These are phyloP conservation scores for Circinella minor DNA, from an alignment of 371 early-diverging fungal genomes.

Conservation along the genomic window DNA sequence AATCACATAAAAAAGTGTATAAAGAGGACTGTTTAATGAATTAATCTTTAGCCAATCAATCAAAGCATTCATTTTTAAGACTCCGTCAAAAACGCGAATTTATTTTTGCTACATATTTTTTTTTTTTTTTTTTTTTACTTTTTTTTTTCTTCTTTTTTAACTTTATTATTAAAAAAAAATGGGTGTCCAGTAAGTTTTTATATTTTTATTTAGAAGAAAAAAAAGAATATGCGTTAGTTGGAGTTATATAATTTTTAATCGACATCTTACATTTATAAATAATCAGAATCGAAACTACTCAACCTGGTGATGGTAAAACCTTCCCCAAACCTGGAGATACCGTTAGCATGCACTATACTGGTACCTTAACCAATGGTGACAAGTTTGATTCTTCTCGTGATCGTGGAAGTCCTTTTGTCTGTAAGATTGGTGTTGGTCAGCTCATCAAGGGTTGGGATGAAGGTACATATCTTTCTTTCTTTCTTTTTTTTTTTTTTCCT, in stretches of 20 bases:
- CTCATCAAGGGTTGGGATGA: slow-evolving; percentile 89
- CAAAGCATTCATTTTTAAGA: too few species aligned
- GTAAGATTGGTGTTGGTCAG: slow-evolving; percentile 89
- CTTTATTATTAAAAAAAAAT: too few species aligned
- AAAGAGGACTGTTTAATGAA: too few species aligned
- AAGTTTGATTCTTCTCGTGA: slow-evolving; percentile 90
- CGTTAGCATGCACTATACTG: slow-evolving; percentile 77
- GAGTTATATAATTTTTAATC: too few species aligned
- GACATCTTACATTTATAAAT: too few species aligned
- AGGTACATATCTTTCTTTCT: slow-evolving; percentile 35
- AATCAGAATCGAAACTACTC: slow-evolving; percentile 44
- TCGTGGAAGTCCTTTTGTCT: slow-evolving; percentile 78
- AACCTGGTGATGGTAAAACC: slow-evolving; percentile 76
- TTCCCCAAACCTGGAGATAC: slow-evolving; percentile 86
- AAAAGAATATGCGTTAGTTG: too few species aligned
- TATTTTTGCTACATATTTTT: background rate
- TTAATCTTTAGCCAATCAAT: too few species aligned
- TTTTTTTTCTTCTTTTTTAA: too few species aligned
- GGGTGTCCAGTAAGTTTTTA: slow-evolving; percentile 13
- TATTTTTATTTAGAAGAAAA: too few species aligned
- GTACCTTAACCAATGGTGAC: slow-evolving; percentile 70
- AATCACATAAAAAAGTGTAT: too few species aligned
- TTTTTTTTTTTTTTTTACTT: slow-evolving; percentile 6
- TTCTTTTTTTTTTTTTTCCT: too few species aligned
- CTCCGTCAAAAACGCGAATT: background rate